phyloP scores from a whole-genome alignment of 345 rosid genomes.

The Pugionium cornutum region DNA sequence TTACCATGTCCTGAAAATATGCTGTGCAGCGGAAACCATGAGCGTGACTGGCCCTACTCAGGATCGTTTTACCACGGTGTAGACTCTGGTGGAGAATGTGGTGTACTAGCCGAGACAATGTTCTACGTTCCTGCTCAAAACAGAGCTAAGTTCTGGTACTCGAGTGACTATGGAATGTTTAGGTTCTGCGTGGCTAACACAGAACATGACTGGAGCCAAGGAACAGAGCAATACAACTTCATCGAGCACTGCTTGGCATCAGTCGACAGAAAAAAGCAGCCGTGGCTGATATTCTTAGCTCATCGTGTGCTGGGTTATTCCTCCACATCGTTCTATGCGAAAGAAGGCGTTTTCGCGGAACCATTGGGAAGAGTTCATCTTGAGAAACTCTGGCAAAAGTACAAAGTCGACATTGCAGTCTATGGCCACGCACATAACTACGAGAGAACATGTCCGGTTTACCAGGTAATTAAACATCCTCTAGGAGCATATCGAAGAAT shows the following conservation, averaged over 20 bases:
- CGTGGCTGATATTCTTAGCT: slow-evolving; percentile 72
- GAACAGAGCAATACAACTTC: slow-evolving; percentile 69
- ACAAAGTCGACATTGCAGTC: slow-evolving; percentile 73
- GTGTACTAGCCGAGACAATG: slow-evolving; percentile 73
- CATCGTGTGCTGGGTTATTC: slow-evolving; percentile 75
- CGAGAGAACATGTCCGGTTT: slow-evolving; percentile 76
- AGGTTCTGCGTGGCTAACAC: slow-evolving; percentile 72
- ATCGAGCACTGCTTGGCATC: slow-evolving; percentile 70
- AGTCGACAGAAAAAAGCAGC: slow-evolving; percentile 67
- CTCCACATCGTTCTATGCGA: slow-evolving; percentile 50
- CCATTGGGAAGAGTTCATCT: slow-evolving; percentile 72
- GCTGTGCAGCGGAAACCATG: slow-evolving; percentile 65
- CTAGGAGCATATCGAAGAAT: background rate
- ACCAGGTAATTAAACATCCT: slow-evolving; percentile 49
- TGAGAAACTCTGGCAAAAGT: slow-evolving; percentile 75
- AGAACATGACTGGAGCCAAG: slow-evolving; percentile 80
- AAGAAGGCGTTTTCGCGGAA: slow-evolving; percentile 60
- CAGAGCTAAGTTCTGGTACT: slow-evolving; percentile 70
- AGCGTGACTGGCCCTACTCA: slow-evolving; percentile 69
- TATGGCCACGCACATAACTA: slow-evolving; percentile 76
- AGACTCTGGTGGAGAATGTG: slow-evolving; percentile 85
- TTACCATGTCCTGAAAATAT: background rate
- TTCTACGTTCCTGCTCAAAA: slow-evolving; percentile 65
- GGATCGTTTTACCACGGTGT: slow-evolving; percentile 59
- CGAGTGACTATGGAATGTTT: slow-evolving; percentile 79